These are phyloP conservation scores for Epichloe festucae DNA, from an alignment of 2,329 filamentous ascomycete genomes.

Conservation along the genomic window DNA sequence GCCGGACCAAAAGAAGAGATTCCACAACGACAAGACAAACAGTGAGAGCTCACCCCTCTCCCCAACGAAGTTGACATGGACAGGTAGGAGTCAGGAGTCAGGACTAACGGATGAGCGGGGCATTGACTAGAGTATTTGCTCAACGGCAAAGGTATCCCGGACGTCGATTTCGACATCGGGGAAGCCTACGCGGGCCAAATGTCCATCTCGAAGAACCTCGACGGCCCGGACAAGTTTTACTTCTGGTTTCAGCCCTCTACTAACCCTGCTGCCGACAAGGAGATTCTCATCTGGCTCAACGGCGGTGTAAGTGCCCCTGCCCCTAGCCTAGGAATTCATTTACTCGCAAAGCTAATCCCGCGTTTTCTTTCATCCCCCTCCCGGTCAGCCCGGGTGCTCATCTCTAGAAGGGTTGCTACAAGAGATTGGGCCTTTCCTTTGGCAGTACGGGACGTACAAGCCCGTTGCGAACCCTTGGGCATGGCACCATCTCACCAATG, in stretches of 20 bases:
- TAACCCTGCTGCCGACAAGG: slow-evolving; percentile 32
- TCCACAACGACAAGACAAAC: slow-evolving; percentile 4
- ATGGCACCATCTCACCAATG: slow-evolving; percentile 37
- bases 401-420: slow-evolving; percentile 58
- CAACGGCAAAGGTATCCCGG: slow-evolving; percentile 47
- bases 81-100: too few relatives aligned
- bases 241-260: slow-evolving; percentile 43
- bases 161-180: slow-evolving; percentile 50
- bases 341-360: background rate
- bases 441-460: slow-evolving; percentile 56
- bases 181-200: slow-evolving; percentile 45
- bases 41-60: background rate
- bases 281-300: slow-evolving; percentile 51
- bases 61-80: background rate
- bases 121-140: slow-evolving; percentile 36
- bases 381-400: slow-evolving; percentile 32
- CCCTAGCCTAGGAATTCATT: too few relatives aligned
- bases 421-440: slow-evolving; percentile 63
- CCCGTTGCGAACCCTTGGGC: slow-evolving; percentile 55
- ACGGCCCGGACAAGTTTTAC: slow-evolving; percentile 26
- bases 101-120: too few relatives aligned
- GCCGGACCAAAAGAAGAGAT: background rate
- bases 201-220: slow-evolving; percentile 32
- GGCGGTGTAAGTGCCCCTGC: slow-evolving; percentile 27
- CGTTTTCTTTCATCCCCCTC: too few relatives aligned